Evolutionary conservation across 805 yeast genomes (phyloP).

Genomic region (Barnettozyma californica): DNA sequence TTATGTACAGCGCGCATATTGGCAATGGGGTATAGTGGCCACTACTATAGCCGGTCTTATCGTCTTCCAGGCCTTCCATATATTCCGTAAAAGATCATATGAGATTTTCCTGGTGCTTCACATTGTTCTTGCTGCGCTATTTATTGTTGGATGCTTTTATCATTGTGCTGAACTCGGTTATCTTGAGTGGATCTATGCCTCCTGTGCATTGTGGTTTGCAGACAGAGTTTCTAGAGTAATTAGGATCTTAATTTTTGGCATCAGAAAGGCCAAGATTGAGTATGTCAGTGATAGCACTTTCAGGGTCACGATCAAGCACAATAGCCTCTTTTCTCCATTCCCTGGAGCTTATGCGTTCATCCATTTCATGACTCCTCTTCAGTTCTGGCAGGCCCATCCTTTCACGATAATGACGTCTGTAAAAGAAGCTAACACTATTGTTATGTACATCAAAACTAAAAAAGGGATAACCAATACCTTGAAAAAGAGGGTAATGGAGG

Average conservation of each 20-base stretch:
- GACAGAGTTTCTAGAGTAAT: conserved; percentile 43
- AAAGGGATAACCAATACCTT: conserved; percentile 46
- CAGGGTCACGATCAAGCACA: conserved; percentile 35
- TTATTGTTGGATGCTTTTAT: conserved; percentile 50
- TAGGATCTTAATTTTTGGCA: conserved; percentile 24
- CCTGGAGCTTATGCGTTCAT: conserved; percentile 56
- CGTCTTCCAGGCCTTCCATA: conserved; percentile 42
- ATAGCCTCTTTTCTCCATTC: conserved; percentile 39
- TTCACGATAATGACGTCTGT: conserved; percentile 47
- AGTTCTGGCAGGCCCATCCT: conserved; percentile 68
- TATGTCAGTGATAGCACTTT: conserved; percentile 36
- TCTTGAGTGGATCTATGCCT: conserved; percentile 39
- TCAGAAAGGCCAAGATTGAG: conserved; percentile 13
- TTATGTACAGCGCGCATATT: conserved; percentile 9
- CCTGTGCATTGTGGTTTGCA: conserved; percentile 10
- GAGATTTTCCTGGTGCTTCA: conserved; percentile 60
- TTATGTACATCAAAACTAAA: conserved; percentile 39
- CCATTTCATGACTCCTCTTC: conserved; percentile 42
- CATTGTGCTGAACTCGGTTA: conserved; percentile 37
- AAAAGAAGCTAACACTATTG: conserved; percentile 31
- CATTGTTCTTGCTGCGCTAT: conserved; percentile 46
- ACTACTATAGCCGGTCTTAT: conserved; percentile 39
- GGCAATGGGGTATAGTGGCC: conserved; percentile 40
- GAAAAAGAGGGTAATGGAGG: conserved; percentile 27
- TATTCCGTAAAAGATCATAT: conserved; percentile 48